A percentile compares a stretch with the other conserved stretches of the same genome.
phyloP scores from a whole-genome alignment of 2,329 filamentous ascomycete species.

The Pseudocercospora pini-densiflorae region DNA sequence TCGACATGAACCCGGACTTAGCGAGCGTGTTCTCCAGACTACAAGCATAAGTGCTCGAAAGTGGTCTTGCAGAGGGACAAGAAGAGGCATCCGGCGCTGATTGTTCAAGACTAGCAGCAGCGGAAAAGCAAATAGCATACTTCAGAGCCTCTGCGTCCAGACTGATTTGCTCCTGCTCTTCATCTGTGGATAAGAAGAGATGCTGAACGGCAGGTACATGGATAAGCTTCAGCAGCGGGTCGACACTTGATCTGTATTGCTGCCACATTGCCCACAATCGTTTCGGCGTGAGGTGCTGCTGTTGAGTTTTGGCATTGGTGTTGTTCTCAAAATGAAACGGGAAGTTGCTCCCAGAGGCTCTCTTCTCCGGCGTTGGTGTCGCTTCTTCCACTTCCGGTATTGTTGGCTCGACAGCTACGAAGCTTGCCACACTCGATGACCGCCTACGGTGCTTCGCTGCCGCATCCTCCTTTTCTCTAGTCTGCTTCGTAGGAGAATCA shows the following conservation, averaged over 20 bases:
- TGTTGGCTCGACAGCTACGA: slow-evolving; percentile 16
- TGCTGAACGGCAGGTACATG: slow-evolving; percentile 23
- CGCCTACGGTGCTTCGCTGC: slow-evolving; percentile 11
- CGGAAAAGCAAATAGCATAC: slow-evolving; percentile 28
- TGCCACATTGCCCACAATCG: slow-evolving; percentile 26
- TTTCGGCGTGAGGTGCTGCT: slow-evolving; percentile 19
- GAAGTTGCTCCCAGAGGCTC: not conserved
- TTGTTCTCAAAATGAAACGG: slow-evolving; percentile 16
- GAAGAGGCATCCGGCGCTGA: slow-evolving; percentile 11
- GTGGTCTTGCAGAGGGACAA: slow-evolving; percentile 6
- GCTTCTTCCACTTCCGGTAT: slow-evolving; percentile 20
- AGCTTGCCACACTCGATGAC: slow-evolving; percentile 17
- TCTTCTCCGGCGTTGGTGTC: not conserved
- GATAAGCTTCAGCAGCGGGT: slow-evolving; percentile 29
- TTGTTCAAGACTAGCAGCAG: slow-evolving; percentile 23
- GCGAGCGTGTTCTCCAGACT: slow-evolving; percentile 21
- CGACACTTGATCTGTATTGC: slow-evolving; percentile 24
- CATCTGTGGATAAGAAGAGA: slow-evolving; percentile 20
- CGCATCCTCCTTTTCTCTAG: slow-evolving; percentile 12
- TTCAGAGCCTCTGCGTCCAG: slow-evolving; percentile 24
- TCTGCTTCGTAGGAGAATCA: not conserved
- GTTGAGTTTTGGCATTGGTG: not conserved
- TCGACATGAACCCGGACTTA: slow-evolving; percentile 22
- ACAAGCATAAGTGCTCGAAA: slow-evolving; percentile 21
- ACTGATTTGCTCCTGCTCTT: slow-evolving; percentile 7